Evolutionary conservation across 225 moss, liverwort and hornwort genomes (phyloP).

Genomic region (Pseudoscleropodium purum): DNA sequence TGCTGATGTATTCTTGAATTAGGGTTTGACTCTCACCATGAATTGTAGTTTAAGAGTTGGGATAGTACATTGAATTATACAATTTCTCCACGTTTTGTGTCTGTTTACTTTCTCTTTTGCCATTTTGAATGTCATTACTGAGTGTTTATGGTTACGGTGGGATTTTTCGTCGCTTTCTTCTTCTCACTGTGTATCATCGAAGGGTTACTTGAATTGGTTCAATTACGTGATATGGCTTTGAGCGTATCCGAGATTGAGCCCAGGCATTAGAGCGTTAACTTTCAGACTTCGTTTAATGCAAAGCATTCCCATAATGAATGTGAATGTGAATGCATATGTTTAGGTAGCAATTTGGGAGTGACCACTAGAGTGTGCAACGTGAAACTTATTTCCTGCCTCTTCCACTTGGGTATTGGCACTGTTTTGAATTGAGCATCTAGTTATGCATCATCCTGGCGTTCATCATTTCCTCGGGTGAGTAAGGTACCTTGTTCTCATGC

Average conservation of each 20-base stretch:
- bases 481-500: not conserved
- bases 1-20: not conserved
- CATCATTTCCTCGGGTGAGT: not conserved
- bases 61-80: not conserved
- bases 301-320: not conserved
- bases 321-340: not conserved
- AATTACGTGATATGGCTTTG: not conserved
- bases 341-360: not conserved
- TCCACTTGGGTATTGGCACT: not conserved
- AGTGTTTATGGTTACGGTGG: not conserved
- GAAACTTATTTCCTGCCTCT: not conserved
- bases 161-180: not conserved
- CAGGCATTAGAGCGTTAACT: not conserved
- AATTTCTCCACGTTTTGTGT: not conserved
- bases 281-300: not conserved
- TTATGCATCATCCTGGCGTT: not conserved
- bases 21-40: not conserved
- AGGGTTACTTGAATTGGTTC: not conserved
- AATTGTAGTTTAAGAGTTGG: not conserved
- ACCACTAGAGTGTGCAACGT: not conserved
- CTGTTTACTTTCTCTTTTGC: not conserved
- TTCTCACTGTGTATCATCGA: not conserved
- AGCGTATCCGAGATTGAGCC: not conserved
- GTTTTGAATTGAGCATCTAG: not conserved
- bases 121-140: not conserved